Base-by-base conservation (phyloP, 257 asterid genomes). In the Vinca minor region DNA sequence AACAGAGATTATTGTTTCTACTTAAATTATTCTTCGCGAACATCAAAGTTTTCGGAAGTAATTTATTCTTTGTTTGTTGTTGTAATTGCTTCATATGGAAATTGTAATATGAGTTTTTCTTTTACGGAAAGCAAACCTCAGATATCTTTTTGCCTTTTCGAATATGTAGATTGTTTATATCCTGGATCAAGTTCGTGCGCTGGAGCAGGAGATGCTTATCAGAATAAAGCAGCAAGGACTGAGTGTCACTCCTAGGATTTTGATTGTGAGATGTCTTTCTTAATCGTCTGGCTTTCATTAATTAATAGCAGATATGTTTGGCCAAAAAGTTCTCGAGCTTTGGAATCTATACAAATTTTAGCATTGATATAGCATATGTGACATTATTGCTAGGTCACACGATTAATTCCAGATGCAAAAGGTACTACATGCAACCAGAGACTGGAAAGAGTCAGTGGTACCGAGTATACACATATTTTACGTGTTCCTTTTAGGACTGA, bases 401-500 rank as follows among this genome's bases (percentile, higher is more conserved):
- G 99, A 54, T 79, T 93, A 65, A 93, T 93, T 74, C 97, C 97
- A n/a, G 99, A 93, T 71, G 92, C 99, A 25, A 82, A 71, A 73
- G 99, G 96, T 68, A 93, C 99, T 71, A 77, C 90, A 1, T 93
- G 97, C 82, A 89, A 87, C 83, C 99, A 93, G 74, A 81, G 97
- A 34, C 69, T 93, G 73, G 99, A 93, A 72, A 84, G 75, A 83
- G 73, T 93, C 11, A 73, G 80, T 45, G 99, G 99, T 68, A 87
- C 95, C 4, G 92, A 93, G 81, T 68, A 84, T 79, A 75, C 99
- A 17, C 95, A 87, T 71, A 93, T 93, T 70, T 76, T 93, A 35
- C 97, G 97, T 21, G 79, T 93, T 68, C 99, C 99, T 50, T 93
- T 93, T 59, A 83, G 78, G 81, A 85, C 92, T 6, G 87, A 93